Evolutionary conservation across 2,329 filamentous ascomycete genomes (phyloP).

Genomic region (Ceratocystis colombiana): DNA sequence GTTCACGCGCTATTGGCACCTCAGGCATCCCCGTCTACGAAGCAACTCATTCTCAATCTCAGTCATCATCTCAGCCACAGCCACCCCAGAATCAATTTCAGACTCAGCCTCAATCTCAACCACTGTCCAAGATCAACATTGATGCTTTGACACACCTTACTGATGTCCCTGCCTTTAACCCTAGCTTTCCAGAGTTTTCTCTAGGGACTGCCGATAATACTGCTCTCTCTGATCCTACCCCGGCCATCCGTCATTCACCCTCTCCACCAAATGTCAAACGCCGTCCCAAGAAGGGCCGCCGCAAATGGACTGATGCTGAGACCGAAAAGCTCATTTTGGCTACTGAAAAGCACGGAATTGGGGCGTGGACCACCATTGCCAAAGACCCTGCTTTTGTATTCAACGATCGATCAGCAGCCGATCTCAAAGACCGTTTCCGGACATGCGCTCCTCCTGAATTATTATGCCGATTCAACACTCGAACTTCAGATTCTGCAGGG

Average conservation of each 20-base stretch:
- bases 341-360: constrained; percentile 52
- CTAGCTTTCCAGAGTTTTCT: constrained; percentile 6
- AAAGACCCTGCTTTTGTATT: constrained; percentile 52
- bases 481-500: background rate
- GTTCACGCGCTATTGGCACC: background rate
- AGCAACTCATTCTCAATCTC: background rate
- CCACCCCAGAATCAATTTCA: background rate
- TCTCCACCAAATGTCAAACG: constrained; percentile 34
- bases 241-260: background rate
- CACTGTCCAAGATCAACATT: constrained; percentile 18
- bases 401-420: constrained; percentile 50
- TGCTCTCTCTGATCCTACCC: background rate
- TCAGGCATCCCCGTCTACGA: background rate
- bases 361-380: constrained; percentile 55
- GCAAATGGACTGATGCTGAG: constrained; percentile 56
- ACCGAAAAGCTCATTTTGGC: constrained; percentile 53
- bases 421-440: constrained; percentile 56
- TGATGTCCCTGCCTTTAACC: constrained; percentile 32
- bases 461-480: constrained; percentile 27
- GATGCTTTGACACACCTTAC: constrained; percentile 27
- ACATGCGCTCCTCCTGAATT: constrained; percentile 56
- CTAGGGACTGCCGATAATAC: background rate
- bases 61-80: background rate
- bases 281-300: constrained; percentile 47
- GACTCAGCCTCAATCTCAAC: background rate